A percentile compares a stretch with the other conserved stretches of the same genome.
Conservation (phyloP, 169 alveolate species). For the Plasmodium gaboni region DNA sequence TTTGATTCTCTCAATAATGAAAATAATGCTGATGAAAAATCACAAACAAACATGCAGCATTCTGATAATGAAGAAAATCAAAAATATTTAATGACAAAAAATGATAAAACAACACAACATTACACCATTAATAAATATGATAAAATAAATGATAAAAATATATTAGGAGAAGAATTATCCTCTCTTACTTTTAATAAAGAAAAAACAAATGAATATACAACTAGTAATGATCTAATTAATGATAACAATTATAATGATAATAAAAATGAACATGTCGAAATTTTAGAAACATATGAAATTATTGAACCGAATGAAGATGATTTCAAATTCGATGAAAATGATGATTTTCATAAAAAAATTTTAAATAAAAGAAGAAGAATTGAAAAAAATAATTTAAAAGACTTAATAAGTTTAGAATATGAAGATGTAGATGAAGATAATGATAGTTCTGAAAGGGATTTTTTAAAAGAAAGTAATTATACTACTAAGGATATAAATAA, state of each 20-base stretch:
- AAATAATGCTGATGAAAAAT: not conserved
- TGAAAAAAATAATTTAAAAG: not conserved
- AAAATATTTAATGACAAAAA: no score
- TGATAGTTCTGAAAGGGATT: not conserved
- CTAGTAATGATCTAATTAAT: not conserved
- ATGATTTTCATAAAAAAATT: conserved; percentile 29
- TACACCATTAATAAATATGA: no score
- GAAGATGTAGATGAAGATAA: conserved; percentile 5
- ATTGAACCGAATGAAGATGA: conserved; percentile 16
- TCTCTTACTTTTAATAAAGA: no score
- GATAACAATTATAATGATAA: not conserved
- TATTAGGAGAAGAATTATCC: no score
- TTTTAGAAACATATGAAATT: conserved; percentile 59
- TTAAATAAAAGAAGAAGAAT: conserved; percentile 30
- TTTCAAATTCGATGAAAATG: conserved; percentile 12
- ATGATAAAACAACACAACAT: no score
- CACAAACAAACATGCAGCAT: not conserved
- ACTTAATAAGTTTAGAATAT: not conserved
- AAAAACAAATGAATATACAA: no score
- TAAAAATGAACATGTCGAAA: conserved; percentile 25
- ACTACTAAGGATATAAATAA: no score
- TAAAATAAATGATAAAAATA: no score
- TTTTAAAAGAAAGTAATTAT: no score
- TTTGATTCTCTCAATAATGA: not conserved
- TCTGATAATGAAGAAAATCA: no score